Percentiles rank a stretch among this genome's conserved stretches.
Evolutionary conservation across 768 basidiomycete species (phyloP).

Genomic region (Tricholomella constricta): DNA sequence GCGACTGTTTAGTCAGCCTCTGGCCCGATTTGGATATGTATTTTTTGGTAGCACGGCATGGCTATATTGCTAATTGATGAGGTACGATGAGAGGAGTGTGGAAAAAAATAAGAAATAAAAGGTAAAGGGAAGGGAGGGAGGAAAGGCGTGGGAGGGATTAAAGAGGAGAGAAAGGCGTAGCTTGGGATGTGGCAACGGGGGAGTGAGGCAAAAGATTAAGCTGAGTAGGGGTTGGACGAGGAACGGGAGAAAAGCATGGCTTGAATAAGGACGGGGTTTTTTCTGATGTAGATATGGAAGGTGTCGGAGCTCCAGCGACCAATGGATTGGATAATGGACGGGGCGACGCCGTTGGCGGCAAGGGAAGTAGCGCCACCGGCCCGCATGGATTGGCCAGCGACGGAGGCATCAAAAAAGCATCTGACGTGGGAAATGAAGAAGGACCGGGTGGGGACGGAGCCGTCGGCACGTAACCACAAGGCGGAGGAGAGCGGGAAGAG

Average conservation of each 20-base stretch:
- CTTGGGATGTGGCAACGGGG: too few species aligned
- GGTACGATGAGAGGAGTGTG: too few species aligned
- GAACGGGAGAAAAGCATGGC: neutral
- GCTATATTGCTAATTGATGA: too few species aligned
- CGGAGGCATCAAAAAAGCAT: neutral
- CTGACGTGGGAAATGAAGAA: neutral
- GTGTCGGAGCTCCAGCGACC: constrained; percentile 40
- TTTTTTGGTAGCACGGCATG: too few species aligned
- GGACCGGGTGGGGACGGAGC: neutral
- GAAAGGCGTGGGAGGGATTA: too few species aligned
- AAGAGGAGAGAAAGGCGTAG: too few species aligned
- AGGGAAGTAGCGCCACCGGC: constrained; percentile 40
- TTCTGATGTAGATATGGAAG: constrained; percentile 30
- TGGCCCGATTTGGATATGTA: too few species aligned
- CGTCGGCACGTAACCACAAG: neutral
- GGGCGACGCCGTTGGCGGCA: constrained; percentile 27
- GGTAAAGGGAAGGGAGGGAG: too few species aligned
- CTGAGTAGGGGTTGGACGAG: too few species aligned
- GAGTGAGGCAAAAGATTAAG: too few species aligned
- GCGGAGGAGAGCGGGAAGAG: constrained; percentile 12
- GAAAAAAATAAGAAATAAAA: too few species aligned
- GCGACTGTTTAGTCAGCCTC: too few species aligned
- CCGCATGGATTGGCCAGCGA: neutral
- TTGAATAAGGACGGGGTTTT: neutral
- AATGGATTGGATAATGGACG: constrained; percentile 33